Base-by-base conservation (phyloP, 2,329 filamentous ascomycete genomes). In the Ophiostoma montium region DNA sequence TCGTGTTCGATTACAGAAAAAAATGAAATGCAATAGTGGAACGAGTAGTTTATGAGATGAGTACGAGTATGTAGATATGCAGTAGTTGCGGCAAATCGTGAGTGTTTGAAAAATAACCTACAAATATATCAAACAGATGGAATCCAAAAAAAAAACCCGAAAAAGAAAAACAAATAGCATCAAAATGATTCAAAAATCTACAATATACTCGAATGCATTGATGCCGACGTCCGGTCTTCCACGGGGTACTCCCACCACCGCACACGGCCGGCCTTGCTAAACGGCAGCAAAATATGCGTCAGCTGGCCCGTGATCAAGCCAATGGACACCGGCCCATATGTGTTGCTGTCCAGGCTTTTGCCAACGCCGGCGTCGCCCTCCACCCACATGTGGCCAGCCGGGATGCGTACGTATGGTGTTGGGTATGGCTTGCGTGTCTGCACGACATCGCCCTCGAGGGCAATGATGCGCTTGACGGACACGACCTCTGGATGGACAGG, bases 331-430 rank as follows among this genome's bases (percentile, higher is more conserved):
- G 92, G 87, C 1, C 92, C 92, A 63, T 94, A 95, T 12, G 79
- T 79, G 65, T 95, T 94, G 64, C 88, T 95, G 67, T 98, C 92
- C 52, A 81, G 63, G 49, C 78, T 86, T 58, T 76, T 76, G 46
- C 75, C 72, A 57, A 77, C 75, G 58, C 76, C 75, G 12, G 84
- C 87, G 61, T 98, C 92, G 1, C 92, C 92, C 62, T 96, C 90
- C 1, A 98, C 79, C 92, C 92, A 98, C 27, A 96, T 74, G 67
- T 96, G 89, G 16, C 87, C 87, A 54, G 74, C 74, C 5, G 89
- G 90, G 19, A 98, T 76, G 54, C 74, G 72, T 42, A 84, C 68
- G 9, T 64, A 70, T 1, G 67, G 57, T 15, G 71, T 62, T 9
- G 76, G 72, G 60, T 79, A 83, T 16, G 79, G 80, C 48, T 69